These are phyloP conservation scores for Friedmanniomyces endolithicus DNA, from an alignment of 495 filamentous ascomycete genomes.

Conservation along the genomic window DNA sequence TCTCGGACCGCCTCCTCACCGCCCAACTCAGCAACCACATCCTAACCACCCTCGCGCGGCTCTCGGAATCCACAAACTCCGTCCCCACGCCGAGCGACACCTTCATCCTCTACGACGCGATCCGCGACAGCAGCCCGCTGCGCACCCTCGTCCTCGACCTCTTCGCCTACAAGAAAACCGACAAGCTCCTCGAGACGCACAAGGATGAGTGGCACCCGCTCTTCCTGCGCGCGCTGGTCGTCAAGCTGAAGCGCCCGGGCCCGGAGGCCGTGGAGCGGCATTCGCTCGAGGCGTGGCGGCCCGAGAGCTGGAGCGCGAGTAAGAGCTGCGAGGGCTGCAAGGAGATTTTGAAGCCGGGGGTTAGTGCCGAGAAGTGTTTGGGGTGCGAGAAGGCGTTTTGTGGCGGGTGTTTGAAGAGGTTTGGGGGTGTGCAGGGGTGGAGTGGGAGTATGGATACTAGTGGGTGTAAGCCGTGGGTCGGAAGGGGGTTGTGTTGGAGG, in stretches of 20 bases:
- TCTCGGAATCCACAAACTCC: conserved; percentile 35
- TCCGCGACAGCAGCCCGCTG: conserved; percentile 22
- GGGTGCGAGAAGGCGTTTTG: conserved; percentile 27
- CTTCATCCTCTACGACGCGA: conserved; percentile 30
- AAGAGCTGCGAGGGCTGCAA: conserved; percentile 28
- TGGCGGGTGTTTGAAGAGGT: conserved; percentile 19
- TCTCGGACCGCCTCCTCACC: conserved; percentile 34
- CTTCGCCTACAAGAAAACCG: conserved; percentile 40
- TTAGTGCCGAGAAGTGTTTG: conserved; percentile 20
- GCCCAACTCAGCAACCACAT: conserved; percentile 31
- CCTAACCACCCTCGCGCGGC: conserved; percentile 28
- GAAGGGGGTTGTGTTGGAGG: conserved; percentile 23
- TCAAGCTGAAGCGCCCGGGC: conserved; percentile 27
- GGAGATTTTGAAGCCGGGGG: conserved; percentile 20
- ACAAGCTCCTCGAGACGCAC: conserved; percentile 32
- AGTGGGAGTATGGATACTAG: conserved; percentile 15
- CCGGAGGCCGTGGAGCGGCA: conserved; percentile 25
- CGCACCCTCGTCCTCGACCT: conserved; percentile 35
- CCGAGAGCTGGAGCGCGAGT: conserved; percentile 14
- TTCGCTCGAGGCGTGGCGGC: conserved; percentile 19
- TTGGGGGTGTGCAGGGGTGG: conserved; percentile 15
- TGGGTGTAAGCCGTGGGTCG: conserved; percentile 31
- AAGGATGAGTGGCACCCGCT: conserved; percentile 32
- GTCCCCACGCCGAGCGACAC: conserved; percentile 38
- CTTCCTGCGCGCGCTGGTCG: conserved; percentile 30